Evolutionary conservation across 345 rosid species (phyloP).

Genomic region (Anacardium occidentale): DNA sequence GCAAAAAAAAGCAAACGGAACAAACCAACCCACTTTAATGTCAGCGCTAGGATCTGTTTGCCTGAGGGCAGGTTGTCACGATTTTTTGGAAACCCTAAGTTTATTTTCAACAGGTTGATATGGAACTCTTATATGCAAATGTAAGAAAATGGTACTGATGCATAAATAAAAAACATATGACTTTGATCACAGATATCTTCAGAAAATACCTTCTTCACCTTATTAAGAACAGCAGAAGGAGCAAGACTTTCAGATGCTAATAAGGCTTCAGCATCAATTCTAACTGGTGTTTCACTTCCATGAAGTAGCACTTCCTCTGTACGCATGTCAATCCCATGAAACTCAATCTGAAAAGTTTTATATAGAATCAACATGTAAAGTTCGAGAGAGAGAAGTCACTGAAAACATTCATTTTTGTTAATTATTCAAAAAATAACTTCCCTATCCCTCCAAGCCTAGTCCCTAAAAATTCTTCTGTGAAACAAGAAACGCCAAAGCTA

Average conservation of each 20-base stretch:
- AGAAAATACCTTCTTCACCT: constrained; percentile 44
- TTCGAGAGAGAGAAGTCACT: neutral
- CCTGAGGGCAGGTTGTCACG: constrained; percentile 95
- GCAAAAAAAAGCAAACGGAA: constrained; percentile 14
- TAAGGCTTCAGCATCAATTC: constrained; percentile 76
- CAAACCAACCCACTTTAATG: constrained; percentile 61
- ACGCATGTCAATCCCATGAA: constrained; percentile 79
- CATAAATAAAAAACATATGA: no score
- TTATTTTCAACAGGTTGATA: constrained; percentile 79
- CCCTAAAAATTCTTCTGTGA: neutral
- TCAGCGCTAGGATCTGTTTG: constrained; percentile 81
- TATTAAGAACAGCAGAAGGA: constrained; percentile 74
- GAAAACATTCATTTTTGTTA: neutral
- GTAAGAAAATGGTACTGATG: neutral
- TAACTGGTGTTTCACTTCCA: constrained; percentile 95
- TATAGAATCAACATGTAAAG: constrained; percentile 5
- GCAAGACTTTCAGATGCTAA: constrained; percentile 72
- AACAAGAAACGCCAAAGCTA: neutral
- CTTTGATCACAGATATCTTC: neutral
- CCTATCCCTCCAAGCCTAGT: neutral
- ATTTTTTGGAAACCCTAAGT: constrained; percentile 51
- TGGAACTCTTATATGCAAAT: constrained; percentile 73
- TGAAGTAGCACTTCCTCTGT: constrained; percentile 82
- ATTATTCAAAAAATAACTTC: neutral
- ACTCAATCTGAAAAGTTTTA: constrained; percentile 48